Evolutionary conservation across 371 early-diverging fungal genomes (phyloP).

Genomic region (Zychaea mexicana): DNA sequence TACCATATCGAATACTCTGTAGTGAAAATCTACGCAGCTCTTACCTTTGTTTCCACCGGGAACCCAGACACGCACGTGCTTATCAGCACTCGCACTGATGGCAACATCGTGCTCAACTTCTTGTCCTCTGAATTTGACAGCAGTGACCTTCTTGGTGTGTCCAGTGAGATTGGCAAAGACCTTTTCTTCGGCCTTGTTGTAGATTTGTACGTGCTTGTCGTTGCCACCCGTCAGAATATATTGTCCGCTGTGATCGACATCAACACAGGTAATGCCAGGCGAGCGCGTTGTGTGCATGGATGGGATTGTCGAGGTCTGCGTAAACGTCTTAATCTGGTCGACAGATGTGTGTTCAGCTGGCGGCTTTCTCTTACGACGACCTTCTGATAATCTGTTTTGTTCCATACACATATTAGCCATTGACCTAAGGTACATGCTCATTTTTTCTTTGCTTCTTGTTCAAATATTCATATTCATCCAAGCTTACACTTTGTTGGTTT

Average conservation of each 20-base stretch:
- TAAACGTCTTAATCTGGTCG: constrained; percentile 69
- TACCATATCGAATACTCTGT: too few species aligned
- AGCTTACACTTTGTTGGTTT: constrained; percentile 43
- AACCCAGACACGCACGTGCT: constrained; percentile 80
- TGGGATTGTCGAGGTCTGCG: constrained; percentile 53
- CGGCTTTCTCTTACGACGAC: constrained; percentile 86
- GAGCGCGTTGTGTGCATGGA: constrained; percentile 77
- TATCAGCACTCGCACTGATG: constrained; percentile 80
- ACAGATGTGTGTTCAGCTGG: constrained; percentile 70
- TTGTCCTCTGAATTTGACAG: constrained; percentile 69
- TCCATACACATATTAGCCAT: not conserved
- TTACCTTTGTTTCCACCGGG: constrained; percentile 35
- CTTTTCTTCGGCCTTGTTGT: constrained; percentile 64
- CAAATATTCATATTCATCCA: not conserved
- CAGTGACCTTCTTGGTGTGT: constrained; percentile 78
- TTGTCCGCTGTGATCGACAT: constrained; percentile 61
- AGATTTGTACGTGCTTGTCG: constrained; percentile 78
- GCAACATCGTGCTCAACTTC: constrained; percentile 55
- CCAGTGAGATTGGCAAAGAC: constrained; percentile 77
- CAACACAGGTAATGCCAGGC: constrained; percentile 79
- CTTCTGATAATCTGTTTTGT: constrained; percentile 58
- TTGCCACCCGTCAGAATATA: constrained; percentile 80
- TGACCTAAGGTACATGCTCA: not conserved
- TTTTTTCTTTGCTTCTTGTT: not conserved
- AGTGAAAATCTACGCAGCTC: not conserved